phyloP scores from a whole-genome alignment of 139 green algal genomes.

The Chlamydomonas applanata region DNA sequence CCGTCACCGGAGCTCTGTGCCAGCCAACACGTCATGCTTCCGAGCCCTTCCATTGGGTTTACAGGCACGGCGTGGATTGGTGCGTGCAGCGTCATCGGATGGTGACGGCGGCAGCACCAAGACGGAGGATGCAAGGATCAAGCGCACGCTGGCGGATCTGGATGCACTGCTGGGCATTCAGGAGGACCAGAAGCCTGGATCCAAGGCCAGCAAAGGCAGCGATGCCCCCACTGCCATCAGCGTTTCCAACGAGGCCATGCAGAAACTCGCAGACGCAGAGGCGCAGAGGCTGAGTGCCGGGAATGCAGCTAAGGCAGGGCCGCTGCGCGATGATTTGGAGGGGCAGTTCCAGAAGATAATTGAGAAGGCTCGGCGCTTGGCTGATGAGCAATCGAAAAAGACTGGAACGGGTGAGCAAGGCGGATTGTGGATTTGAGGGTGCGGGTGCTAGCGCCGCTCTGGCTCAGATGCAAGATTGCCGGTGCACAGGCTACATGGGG shows the following conservation, averaged over 20 bases:
- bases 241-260: slow-evolving; percentile 28
- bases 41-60: no score
- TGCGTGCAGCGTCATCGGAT: no score
- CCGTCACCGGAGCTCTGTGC: no score
- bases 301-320: not conserved
- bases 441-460: no score
- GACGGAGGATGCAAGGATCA: slow-evolving; percentile 36
- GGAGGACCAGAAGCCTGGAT: slow-evolving; percentile 31
- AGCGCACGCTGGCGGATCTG: slow-evolving; percentile 65
- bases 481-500: no score
- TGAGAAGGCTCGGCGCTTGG: slow-evolving; percentile 27
- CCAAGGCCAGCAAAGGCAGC: slow-evolving; percentile 5
- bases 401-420: no score
- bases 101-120: no score
- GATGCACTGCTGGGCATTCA: slow-evolving; percentile 81
- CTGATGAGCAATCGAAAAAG: no score
- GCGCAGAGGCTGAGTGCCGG: not conserved
- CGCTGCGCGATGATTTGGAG: slow-evolving; percentile 7
- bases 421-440: no score
- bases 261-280: slow-evolving; percentile 27
- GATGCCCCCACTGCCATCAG: not conserved
- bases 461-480: no score
- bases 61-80: no score
- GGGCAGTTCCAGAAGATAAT: slow-evolving; percentile 44
- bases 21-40: no score